A percentile compares a stretch with the other conserved stretches of the same genome.
These are phyloP conservation scores for Entophlyctis luteolus DNA, from an alignment of 192 early-diverging fungal species.

Conservation along the genomic window DNA sequence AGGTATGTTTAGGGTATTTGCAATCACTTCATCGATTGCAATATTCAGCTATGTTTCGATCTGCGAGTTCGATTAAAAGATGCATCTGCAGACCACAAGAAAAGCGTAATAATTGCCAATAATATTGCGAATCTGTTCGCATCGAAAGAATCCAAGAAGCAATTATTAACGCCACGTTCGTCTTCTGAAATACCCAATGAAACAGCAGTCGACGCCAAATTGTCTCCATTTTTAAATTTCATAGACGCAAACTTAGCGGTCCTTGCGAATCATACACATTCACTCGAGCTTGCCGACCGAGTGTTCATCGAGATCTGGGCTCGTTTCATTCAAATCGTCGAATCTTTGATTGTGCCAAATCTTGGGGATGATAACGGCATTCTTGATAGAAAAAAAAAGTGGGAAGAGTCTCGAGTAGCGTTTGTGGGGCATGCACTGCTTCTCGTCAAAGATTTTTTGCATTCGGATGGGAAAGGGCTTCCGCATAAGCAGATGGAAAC, in stretches of 20 bases:
- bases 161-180: not conserved
- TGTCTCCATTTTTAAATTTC: constrained; percentile 11
- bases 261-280: constrained; percentile 7
- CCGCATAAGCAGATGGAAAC: constrained; percentile 1
- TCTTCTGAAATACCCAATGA: constrained; percentile 8
- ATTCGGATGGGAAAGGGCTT: constrained; percentile 11
- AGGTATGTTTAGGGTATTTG: constrained; percentile 1
- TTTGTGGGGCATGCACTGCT: constrained; percentile 11
- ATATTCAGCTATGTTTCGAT: constrained; percentile 3
- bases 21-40: not conserved
- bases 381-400: constrained; percentile 2
- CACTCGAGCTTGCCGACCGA: not conserved
- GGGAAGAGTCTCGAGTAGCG: constrained; percentile 15
- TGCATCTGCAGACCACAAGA: constrained; percentile 14
- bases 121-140: constrained; percentile 12
- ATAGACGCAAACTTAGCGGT: constrained; percentile 1
- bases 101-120: constrained; percentile 17
- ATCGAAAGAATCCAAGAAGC: not conserved
- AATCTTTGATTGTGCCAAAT: constrained; percentile 11
- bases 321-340: constrained; percentile 7
- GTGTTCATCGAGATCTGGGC: constrained; percentile 11
- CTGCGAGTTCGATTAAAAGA: constrained; percentile 11
- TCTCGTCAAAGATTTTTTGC: constrained; percentile 11
- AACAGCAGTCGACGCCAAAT: constrained; percentile 1
- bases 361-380: constrained; percentile 1